A percentile compares a stretch with the other conserved stretches of the same genome.
Conservation (phyloP, 768 basidiomycete species). For the Leucosporidium yakuticum region DNA sequence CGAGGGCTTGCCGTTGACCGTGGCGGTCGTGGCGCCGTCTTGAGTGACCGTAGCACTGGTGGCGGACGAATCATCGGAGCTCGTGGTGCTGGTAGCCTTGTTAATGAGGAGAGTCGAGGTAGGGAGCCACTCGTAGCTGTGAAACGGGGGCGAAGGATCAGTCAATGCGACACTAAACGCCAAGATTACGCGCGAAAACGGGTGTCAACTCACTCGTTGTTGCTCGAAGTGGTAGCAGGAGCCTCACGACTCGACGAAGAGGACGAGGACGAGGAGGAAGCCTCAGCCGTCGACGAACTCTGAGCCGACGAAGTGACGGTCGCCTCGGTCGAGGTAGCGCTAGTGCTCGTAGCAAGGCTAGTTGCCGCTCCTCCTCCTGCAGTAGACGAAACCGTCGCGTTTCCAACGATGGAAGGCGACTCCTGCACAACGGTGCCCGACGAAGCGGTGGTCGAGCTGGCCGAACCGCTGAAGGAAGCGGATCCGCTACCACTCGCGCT, state of each 20-base stretch:
- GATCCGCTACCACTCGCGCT: too few relatives aligned
- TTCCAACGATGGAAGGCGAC: background rate
- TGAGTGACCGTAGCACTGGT: conserved; percentile 3
- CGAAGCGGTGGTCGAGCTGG: background rate
- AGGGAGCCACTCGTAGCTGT: conserved; percentile 35
- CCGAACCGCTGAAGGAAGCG: background rate
- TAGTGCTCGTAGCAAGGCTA: background rate
- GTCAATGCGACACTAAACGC: background rate
- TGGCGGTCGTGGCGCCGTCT: conserved; percentile 18
- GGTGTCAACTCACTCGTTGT: too few relatives aligned
- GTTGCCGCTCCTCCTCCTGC: background rate
- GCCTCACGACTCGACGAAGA: background rate
- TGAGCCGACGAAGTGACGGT: background rate
- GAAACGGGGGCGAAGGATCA: background rate
- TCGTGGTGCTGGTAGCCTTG: conserved; percentile 17
- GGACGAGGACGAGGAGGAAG: background rate
- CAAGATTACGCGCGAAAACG: too few relatives aligned
- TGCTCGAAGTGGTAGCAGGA: too few relatives aligned
- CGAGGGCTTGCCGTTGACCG: conserved; percentile 23
- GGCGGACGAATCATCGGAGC: background rate
- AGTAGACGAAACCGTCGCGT: background rate
- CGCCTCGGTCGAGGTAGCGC: background rate
- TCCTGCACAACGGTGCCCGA: background rate
- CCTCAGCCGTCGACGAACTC: background rate
- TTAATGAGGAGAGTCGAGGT: conserved; percentile 34